A percentile compares a stretch with the other conserved stretches of the same genome.
Evolutionary conservation across 768 basidiomycete genomes (phyloP).

Genomic region (Stropharia rugosoannulata): DNA sequence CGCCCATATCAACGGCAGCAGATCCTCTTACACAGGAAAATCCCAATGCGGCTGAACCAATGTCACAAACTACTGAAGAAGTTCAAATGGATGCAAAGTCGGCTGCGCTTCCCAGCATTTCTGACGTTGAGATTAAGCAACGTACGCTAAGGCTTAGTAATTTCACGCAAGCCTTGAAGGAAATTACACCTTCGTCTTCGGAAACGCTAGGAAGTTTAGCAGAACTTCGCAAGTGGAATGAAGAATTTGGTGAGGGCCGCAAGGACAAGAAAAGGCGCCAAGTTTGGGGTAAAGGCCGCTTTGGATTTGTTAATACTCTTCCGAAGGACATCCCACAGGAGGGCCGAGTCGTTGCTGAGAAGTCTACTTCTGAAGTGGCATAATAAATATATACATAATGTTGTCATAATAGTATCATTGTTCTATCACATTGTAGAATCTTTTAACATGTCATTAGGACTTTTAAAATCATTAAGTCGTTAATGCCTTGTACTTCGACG

Average conservation of each 20-base stretch:
- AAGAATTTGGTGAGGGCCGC: conserved; percentile 89
- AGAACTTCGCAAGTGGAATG: conserved; percentile 86
- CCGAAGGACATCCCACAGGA: conserved; percentile 30
- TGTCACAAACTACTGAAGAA: background rate
- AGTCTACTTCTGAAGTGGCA: conserved; percentile 6
- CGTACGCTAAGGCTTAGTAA: conserved; percentile 30
- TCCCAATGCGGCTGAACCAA: background rate
- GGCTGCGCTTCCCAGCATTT: background rate
- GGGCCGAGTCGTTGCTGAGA: conserved; percentile 39
- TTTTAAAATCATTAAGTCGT: conserved; percentile 7
- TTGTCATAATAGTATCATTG: background rate
- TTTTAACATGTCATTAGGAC: background rate
- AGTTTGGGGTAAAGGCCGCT: conserved; percentile 85
- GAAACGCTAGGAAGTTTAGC: conserved; percentile 75
- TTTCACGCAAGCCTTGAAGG: conserved; percentile 81
- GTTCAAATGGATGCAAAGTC: background rate
- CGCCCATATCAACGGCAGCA: background rate
- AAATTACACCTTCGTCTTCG: conserved; percentile 88
- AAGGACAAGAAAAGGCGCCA: conserved; percentile 63
- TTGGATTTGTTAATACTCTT: conserved; percentile 71
- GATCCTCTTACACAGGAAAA: background rate
- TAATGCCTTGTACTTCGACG: conserved; percentile 25
- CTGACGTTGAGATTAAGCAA: conserved; percentile 3
- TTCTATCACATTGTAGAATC: conserved; percentile 3
- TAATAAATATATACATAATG: conserved; percentile 2